Evolutionary conservation across 176 grass and related monocot genomes (phyloP).

Genomic region (Oryza rufipogon): DNA sequence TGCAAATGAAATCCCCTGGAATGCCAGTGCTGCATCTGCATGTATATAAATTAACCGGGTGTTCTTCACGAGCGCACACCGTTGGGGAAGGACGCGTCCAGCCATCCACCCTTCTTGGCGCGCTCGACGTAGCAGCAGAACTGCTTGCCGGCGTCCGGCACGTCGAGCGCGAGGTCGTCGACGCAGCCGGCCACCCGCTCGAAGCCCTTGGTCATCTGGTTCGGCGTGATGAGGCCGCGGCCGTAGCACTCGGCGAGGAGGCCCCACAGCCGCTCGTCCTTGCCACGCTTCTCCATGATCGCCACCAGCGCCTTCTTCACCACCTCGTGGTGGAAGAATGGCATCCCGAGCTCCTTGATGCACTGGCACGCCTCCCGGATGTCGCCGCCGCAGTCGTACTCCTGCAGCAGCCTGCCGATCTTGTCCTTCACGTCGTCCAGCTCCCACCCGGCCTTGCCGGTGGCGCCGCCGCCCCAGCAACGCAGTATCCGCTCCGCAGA

Average conservation of each 20-base stretch:
- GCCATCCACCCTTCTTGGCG: conserved; percentile 67
- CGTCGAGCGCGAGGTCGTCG: conserved; percentile 79
- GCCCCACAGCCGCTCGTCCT: conserved; percentile 52
- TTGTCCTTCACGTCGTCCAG: conserved; percentile 71
- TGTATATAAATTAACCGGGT: background rate
- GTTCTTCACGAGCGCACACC: conserved; percentile 40
- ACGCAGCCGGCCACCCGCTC: conserved; percentile 59
- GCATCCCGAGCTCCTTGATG: conserved; percentile 82
- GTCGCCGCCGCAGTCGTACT: conserved; percentile 78
- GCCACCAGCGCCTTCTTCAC: conserved; percentile 79
- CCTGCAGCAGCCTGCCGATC: conserved; percentile 68
- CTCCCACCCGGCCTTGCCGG: conserved; percentile 62
- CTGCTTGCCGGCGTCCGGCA: conserved; percentile 62
- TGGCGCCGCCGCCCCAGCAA: conserved; percentile 77
- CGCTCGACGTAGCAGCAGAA: conserved; percentile 58
- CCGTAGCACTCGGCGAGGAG: conserved; percentile 70
- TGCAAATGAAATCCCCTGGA: conserved; percentile 13
- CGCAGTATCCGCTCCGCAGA: conserved; percentile 74
- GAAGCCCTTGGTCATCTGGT: conserved; percentile 80
- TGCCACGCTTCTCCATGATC: conserved; percentile 76
- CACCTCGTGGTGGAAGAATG: conserved; percentile 90
- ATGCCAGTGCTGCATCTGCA: conserved; percentile 37
- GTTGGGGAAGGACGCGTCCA: conserved; percentile 48
- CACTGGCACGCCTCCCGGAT: conserved; percentile 64
- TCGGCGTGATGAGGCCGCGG: conserved; percentile 64